Evolutionary conservation across 192 early-diverging fungal genomes (phyloP), one percentile per base, ranked within the genome.

Genomic region (Podila verticillata): DNA sequence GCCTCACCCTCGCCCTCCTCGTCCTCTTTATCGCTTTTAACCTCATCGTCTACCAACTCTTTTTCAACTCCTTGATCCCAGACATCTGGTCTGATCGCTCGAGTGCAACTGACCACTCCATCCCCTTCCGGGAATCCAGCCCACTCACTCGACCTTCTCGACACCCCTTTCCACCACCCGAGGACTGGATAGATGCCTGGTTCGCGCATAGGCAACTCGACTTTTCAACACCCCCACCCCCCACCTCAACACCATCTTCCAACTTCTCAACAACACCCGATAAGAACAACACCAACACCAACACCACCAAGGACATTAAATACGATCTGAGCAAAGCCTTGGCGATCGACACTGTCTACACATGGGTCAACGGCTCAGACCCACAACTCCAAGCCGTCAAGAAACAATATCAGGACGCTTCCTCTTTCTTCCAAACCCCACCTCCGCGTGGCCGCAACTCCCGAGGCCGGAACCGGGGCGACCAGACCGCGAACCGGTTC

Each of bases 311-410:
- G 39, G 39, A 44, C 39, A 8, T 39, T 19, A 62, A 17, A n/a
- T 29, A 64, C n/a, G 7, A 60, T 2, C 63, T 34, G 13, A 48
- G 74, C 13, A 12, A 65, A 24, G 36, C 32, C 7, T 13, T 78
- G 22, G 48, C 7, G 8, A 68, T 84, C 49, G 83, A 84, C 44
- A 47, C 82, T 13, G 73, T 84, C n/a, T 84, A 84, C 39, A 84
- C 78, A 0, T 84, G 83, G 83, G 83, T 84, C 47, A 84, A 84
- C 44, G 83, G 83, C 28, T 74, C 77, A 15, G 83, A 84, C 30
- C 32, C 68, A 59, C 36, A 34, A 9, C 31, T 77, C 34, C 32
- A 57, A 26, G 8, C 17, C 1, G 26, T 73, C 49, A 68, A 63
- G 48, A 57, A 78, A 7, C 24, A 34, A 4, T 78, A 70, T 36